Evolutionary conservation across 257 asterid species (phyloP).

Genomic region (Gentiana macrophylla): DNA sequence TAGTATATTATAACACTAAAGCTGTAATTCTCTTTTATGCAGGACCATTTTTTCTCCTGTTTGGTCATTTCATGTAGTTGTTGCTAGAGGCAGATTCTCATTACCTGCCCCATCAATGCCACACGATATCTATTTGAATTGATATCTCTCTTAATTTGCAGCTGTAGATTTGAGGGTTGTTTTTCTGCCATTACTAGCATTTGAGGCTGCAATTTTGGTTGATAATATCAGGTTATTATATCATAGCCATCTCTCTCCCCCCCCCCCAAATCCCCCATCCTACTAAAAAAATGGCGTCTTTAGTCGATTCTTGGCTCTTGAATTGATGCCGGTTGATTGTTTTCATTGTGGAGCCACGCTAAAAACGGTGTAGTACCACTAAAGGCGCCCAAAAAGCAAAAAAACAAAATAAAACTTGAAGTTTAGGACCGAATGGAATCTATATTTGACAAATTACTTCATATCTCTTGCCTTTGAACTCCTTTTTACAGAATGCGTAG

Average conservation of each 20-base stretch:
- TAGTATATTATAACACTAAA: no score
- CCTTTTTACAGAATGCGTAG: slow-evolving; percentile 67
- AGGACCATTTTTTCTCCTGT: slow-evolving; percentile 78
- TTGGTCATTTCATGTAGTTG: slow-evolving; percentile 91
- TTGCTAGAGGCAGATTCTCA: slow-evolving; percentile 96
- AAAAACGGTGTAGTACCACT: no score
- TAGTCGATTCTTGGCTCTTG: no score
- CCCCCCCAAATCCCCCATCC: no score
- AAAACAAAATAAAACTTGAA: no score
- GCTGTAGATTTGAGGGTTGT: slow-evolving; percentile 89
- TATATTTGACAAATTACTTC: no score
- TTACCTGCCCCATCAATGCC: slow-evolving; percentile 98
- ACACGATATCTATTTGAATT: slow-evolving; percentile 34
- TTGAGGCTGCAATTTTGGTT: slow-evolving; percentile 73
- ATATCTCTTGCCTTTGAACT: background rate
- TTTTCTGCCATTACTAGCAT: slow-evolving; percentile 74
- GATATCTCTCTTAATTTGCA: slow-evolving; percentile 30
- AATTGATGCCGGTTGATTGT: no score
- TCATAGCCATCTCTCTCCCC: no score
- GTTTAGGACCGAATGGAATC: no score
- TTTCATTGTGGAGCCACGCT: no score
- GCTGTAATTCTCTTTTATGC: slow-evolving; percentile 3
- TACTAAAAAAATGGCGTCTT: no score
- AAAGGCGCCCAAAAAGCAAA: no score
- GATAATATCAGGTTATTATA: slow-evolving; percentile 68